Percentiles rank a stretch among this genome's conserved stretches.
phyloP scores from a whole-genome alignment of 495 filamentous ascomycete species.

The Aspergillus saccharolyticus region DNA sequence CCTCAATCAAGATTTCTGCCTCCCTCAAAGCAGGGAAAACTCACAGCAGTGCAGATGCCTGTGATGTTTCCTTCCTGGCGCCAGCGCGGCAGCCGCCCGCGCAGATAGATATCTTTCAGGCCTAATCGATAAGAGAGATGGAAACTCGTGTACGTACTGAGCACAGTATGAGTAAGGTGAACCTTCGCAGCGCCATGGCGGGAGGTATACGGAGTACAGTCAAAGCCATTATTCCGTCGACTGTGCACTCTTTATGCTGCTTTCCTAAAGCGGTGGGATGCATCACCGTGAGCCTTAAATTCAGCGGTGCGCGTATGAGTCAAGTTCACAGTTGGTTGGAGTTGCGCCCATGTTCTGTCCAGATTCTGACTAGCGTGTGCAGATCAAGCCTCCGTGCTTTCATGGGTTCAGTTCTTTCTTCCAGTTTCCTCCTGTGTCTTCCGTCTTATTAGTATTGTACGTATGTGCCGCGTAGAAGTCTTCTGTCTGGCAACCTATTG shows the following conservation, averaged over 20 bases:
- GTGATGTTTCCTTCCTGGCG: not conserved
- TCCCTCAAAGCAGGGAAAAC: not conserved
- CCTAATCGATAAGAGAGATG: not conserved
- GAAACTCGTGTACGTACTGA: too few species aligned
- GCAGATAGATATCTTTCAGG: not conserved
- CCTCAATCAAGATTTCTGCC: not conserved
- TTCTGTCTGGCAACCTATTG: not conserved
- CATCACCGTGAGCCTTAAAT: constrained; percentile 7
- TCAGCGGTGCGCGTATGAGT: not conserved
- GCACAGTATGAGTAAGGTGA: not conserved
- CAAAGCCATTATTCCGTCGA: not conserved
- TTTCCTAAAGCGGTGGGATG: constrained; percentile 8
- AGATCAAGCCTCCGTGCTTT: constrained; percentile 10
- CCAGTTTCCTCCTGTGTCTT: constrained; percentile 1
- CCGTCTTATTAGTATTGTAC: not conserved
- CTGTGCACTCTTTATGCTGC: not conserved
- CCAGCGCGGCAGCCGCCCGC: constrained; percentile 8
- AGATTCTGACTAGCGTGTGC: constrained; percentile 12
- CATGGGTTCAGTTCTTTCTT: too few species aligned
- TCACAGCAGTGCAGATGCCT: not conserved
- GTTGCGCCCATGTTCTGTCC: constrained; percentile 9
- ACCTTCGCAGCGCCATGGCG: not conserved
- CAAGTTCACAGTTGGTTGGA: not conserved
- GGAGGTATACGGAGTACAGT: not conserved
- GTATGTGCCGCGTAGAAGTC: not conserved